Evolutionary conservation across 352 stramenopile species (phyloP), one percentile per base, ranked within the genome.

Genomic region (Phytophthora pisi): DNA sequence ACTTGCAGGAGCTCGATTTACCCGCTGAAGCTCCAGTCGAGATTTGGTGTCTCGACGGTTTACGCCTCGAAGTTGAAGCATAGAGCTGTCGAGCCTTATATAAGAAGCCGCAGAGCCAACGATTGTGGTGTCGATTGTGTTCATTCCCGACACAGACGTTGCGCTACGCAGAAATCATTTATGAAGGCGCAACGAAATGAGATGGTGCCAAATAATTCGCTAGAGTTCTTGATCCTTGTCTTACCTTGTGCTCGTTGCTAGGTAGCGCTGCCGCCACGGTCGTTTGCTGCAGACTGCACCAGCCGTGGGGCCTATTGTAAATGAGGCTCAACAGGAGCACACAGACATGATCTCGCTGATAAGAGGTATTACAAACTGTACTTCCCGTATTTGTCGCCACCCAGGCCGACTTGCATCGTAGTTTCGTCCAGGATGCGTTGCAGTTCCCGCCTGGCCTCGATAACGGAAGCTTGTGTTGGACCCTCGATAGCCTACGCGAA

Each of bases 361-460:
- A 51, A 28, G 40, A 59, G 56, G 18, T 61, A 64, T 81, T 94
- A 96, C 64, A 96, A 73, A 80, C 85, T 95, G 75, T 95, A 96
- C 75, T 95, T 95, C 60, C 86, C 86, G 74, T 95, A 95, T 71
- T 93, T 92, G 70, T 96, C 86, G 61, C 82, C 84, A 15, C 84
- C 78, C 30, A 96, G 75, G 20, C 89, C 89, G 20, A 96, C 87
- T 88, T 96, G 86, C 47, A 96, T 74, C 54, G 89, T 96, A 51
- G 88, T 95, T 76, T 96, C 89, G 59, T 96, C 86, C 78, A 96
- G 68, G 76, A 96, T 93, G 43, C 87, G 87, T 69, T 95, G 89
- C 61, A 96, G 64, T 57, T 96, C 89, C 54, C 82, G 74, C 53
- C 80, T 86, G 13, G 89, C 89, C 23, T 96, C 86, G 24, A 93